Base-by-base conservation (phyloP, 2,329 filamentous ascomycete species). In the Cordyceps cicadae region DNA sequence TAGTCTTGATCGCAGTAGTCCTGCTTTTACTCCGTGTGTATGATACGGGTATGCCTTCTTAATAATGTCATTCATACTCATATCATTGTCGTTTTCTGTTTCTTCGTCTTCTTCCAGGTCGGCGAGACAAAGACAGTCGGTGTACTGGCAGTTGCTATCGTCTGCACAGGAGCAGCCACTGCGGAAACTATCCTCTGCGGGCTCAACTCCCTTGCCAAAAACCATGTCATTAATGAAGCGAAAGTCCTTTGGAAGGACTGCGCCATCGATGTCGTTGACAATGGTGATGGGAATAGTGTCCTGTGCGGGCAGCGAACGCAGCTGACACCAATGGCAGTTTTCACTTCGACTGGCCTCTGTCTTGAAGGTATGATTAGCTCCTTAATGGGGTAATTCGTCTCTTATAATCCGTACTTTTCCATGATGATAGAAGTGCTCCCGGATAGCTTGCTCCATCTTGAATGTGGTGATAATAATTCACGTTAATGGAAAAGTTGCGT, bases 41-140 rank as follows among this genome's bases (percentile, higher is more conserved):
- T 85, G 81, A 69, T 93, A 93, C 0, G 87, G 86, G 63, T 89
- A 89, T 4, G 67, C 66, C 59, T 75, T 74, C 29, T 59, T 67
- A 48, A 39, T 39, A 56, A 62, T 41, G 50, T 37, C 50, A 17
- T 61, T 24, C 57, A 9, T 64, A 59, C 60, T 63, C 59, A 57
- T 66, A 41, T 69, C 34, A 1, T 7, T 29, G 12, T 37, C 34
- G 11, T 37, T 14, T 37, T 37, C 34, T 29, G 29, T 29, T 11
- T 37, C 34, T 37, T 37, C 71, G 41, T 76, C 77, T 0, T 79
- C 75, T 0, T 83, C 79, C 0, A 83, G 79, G 11, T 86, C 82
- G 26, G 83, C 86, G n/a, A 92, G 79, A 64, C 90, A 94, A 11
- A 80, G 77, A 69, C 90, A 95, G 26, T 74, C 77, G 43, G 76